Conservation (phyloP, 2,329 filamentous ascomycete genomes). For the Aspergillus sp. region DNA sequence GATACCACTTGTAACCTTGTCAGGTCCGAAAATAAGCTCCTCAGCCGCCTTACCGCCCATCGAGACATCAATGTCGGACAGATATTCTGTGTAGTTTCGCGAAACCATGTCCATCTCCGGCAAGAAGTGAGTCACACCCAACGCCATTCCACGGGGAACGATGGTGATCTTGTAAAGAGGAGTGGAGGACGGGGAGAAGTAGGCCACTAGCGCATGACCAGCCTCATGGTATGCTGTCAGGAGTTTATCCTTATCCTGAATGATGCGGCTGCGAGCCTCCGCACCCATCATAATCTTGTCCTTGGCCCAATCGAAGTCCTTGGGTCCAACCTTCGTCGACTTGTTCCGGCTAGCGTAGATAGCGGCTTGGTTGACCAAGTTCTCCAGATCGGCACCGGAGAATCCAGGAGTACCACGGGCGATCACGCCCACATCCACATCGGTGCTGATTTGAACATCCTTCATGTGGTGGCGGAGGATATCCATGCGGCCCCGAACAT, state of each 20-base stretch:
- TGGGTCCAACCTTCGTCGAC: slow-evolving; percentile 68
- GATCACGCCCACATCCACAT: slow-evolving; percentile 80
- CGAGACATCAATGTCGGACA: slow-evolving; percentile 73
- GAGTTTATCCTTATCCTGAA: slow-evolving; percentile 89
- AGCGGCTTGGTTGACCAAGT: slow-evolving; percentile 93
- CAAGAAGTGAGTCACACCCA: slow-evolving; percentile 84
- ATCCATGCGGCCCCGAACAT: slow-evolving; percentile 87
- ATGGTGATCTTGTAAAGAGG: slow-evolving; percentile 97
- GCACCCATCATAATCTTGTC: slow-evolving; percentile 98
- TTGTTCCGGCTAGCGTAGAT: slow-evolving; percentile 90
- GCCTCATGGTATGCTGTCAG: slow-evolving; percentile 97
- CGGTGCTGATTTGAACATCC: slow-evolving; percentile 75
- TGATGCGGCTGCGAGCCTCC: slow-evolving; percentile 83
- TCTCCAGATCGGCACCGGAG: slow-evolving; percentile 93
- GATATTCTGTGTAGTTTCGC: slow-evolving; percentile 77
- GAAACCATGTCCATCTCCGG: slow-evolving; percentile 93
- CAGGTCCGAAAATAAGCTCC: slow-evolving; percentile 86
- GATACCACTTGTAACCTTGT: slow-evolving; percentile 87
- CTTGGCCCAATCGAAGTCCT: slow-evolving; percentile 94
- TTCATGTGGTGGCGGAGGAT: slow-evolving; percentile 93
- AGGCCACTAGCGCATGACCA: slow-evolving; percentile 85
- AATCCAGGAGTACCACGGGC: slow-evolving; percentile 87
- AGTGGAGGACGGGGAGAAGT: slow-evolving; percentile 72
- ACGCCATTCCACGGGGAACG: slow-evolving; percentile 79
- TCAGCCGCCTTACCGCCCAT: slow-evolving; percentile 86